Evolutionary conservation across 2,329 filamentous ascomycete genomes (phyloP).

Genomic region (Fusarium poae): DNA sequence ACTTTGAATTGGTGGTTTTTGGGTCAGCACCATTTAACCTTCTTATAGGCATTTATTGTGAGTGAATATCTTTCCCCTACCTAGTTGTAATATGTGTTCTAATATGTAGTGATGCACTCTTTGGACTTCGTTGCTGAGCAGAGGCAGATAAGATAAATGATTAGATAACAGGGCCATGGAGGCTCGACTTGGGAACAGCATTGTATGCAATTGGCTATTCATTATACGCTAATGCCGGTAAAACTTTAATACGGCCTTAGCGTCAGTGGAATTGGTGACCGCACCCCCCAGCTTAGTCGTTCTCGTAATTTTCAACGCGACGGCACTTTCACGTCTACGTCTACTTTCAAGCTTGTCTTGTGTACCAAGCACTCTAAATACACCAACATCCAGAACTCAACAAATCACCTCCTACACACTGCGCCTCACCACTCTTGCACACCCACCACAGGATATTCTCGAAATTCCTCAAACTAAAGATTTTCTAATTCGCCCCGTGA

Average conservation of each 20-base stretch:
- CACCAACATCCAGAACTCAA: background rate
- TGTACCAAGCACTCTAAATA: conserved; percentile 7
- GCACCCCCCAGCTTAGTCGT: conserved; percentile 56
- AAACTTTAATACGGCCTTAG: conserved; percentile 57
- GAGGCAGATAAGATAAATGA: conserved; percentile 33
- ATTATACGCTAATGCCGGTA: conserved; percentile 48
- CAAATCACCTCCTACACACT: background rate
- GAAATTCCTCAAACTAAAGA: background rate
- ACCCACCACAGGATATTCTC: background rate
- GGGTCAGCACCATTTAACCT: fast-evolving
- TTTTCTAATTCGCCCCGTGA: background rate
- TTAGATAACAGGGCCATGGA: conserved; percentile 17
- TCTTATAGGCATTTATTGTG: background rate
- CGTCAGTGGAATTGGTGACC: conserved; percentile 58
- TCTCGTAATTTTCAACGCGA: conserved; percentile 59
- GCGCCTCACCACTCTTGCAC: background rate
- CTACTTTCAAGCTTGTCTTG: conserved; percentile 23
- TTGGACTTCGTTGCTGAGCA: conserved; percentile 1
- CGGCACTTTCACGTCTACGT: conserved; percentile 43
- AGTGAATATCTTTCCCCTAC: background rate
- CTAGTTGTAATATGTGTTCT: no score
- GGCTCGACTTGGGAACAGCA: background rate
- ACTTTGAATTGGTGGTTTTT: background rate
- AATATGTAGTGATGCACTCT: background rate
- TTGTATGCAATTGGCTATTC: conserved; percentile 4